These are phyloP conservation scores for Clitopilus hobsonii DNA, from an alignment of 768 basidiomycete genomes.

Conservation along the genomic window DNA sequence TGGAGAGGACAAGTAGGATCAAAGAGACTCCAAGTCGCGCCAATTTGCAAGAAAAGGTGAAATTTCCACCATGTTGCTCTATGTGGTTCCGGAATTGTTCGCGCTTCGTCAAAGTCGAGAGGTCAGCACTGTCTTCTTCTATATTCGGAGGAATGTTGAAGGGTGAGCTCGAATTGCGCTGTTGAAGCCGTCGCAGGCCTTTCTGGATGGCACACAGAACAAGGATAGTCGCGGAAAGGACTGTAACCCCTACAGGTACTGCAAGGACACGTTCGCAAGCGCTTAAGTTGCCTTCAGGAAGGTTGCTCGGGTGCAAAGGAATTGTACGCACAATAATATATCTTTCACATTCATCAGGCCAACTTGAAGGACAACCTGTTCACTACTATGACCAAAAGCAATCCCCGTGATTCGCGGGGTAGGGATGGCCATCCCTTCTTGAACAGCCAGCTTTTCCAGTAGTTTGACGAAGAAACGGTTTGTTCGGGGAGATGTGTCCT, in stretches of 20 bases:
- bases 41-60: constrained; percentile 43
- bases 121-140: background rate
- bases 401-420: too few relatives aligned
- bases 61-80: constrained; percentile 36
- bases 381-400: too few relatives aligned
- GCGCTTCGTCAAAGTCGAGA: background rate
- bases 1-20: constrained; percentile 44
- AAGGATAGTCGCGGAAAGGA: constrained; percentile 10
- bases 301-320: too few relatives aligned
- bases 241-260: constrained; percentile 13
- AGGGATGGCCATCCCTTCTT: too few relatives aligned
- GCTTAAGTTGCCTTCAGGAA: too few relatives aligned
- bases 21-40: constrained; percentile 39
- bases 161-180: background rate
- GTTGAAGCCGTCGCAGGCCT: constrained; percentile 1
- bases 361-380: too few relatives aligned
- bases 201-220: constrained; percentile 7
- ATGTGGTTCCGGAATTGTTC: constrained; percentile 37
- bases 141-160: constrained; percentile 1
- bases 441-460: too few relatives aligned
- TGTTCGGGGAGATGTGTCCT: too few relatives aligned
- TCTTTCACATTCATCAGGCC: too few relatives aligned
- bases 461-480: too few relatives aligned
- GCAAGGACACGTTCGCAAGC: constrained; percentile 12
- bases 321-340: too few relatives aligned